Base-by-base conservation (phyloP, 2,329 filamentous ascomycete species). In the Aurifilum marmelostoma region DNA sequence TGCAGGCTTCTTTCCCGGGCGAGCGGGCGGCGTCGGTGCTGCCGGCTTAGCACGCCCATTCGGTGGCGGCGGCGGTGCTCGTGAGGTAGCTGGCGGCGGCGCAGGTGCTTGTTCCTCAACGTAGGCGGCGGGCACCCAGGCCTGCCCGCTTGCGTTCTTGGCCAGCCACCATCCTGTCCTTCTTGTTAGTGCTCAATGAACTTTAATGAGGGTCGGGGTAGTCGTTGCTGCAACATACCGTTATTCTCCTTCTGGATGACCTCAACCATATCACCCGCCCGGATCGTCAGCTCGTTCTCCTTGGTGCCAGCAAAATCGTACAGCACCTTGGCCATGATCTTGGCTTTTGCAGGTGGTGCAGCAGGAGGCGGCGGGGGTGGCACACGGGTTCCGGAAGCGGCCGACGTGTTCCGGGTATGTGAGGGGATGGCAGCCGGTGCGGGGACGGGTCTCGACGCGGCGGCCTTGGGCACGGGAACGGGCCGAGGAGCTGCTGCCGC, bases 171-270 rank as follows among this genome's bases (percentile, higher is more conserved):
- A 99, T 66, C 96, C 95, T 97, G 74, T 52, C 58, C n/a, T 27
- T 3, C n/a, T 27, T 43, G 68, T 81, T 70, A 80, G 79, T 74
- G 65, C 32, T 41, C 61, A 16, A 34, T 34, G 32, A 18, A 34
- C 34, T 34, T 37, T 7, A 0, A 41, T 37, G 2, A 29, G 12
- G 9, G 29, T 11, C 29, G 16, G 71, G 21, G 4, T 12, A 6
- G 32, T n/a, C n/a, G 24, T 32, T 41, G 60, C 2, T 14, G n/a
- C 2, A 43, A 79, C 90, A 79, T 88, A 97, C 95, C 96, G 78
- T 98, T 98, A 79, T 87, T 90, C 80, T 97, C 95, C 80, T 97
- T 97, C 76, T 96, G 91, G n/a, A 97, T 87, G 76, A 99, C 89
- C 78, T 97, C 89, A 66, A 99, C 87, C 63, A 97, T 80, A 72